Percentiles rank a stretch among this genome's conserved stretches.
Evolutionary conservation across 371 early-diverging fungal genomes (phyloP).

Genomic region (Mortierella sp.): DNA sequence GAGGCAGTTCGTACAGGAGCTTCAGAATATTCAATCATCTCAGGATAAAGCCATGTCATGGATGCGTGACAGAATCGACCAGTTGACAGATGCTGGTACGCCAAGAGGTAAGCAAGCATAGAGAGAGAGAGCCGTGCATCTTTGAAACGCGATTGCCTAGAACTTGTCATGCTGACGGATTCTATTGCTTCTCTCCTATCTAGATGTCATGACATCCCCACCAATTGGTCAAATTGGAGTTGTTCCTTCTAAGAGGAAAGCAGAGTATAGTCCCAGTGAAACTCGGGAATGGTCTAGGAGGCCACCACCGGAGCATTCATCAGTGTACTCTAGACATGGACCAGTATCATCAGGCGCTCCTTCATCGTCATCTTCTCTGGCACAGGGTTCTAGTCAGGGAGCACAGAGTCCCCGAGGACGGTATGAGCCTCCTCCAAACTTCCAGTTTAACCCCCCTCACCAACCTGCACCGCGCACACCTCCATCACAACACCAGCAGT

Average conservation of each 20-base stretch:
- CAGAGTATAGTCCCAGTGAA: slow-evolving; percentile 31
- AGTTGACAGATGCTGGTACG: slow-evolving; percentile 22
- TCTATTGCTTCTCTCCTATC: not conserved
- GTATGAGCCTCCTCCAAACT: slow-evolving; percentile 23
- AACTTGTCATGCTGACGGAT: too few species aligned
- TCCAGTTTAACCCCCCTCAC: slow-evolving; percentile 25
- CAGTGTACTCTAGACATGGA: slow-evolving; percentile 20
- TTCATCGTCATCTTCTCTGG: not conserved
- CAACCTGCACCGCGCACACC: slow-evolving; percentile 10
- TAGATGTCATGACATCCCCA: slow-evolving; percentile 36
- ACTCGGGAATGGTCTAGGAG: slow-evolving; percentile 30
- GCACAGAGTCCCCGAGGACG: slow-evolving; percentile 17
- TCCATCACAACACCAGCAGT: slow-evolving; percentile 9
- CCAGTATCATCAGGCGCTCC: slow-evolving; percentile 3
- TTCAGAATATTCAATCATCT: slow-evolving; percentile 30
- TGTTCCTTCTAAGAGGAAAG: slow-evolving; percentile 46
- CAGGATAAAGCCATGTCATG: slow-evolving; percentile 46
- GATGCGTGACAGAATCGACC: slow-evolving; percentile 51
- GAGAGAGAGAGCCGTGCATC: not conserved
- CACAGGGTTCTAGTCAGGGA: slow-evolving; percentile 5
- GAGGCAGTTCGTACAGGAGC: slow-evolving; percentile 38
- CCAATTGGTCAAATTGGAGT: slow-evolving; percentile 34
- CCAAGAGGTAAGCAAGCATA: slow-evolving; percentile 18
- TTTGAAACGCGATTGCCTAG: not conserved
- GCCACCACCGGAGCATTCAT: slow-evolving; percentile 12